Base-by-base conservation (phyloP, 2,329 filamentous ascomycete species). In the Fonsecaea pedrosoi region DNA sequence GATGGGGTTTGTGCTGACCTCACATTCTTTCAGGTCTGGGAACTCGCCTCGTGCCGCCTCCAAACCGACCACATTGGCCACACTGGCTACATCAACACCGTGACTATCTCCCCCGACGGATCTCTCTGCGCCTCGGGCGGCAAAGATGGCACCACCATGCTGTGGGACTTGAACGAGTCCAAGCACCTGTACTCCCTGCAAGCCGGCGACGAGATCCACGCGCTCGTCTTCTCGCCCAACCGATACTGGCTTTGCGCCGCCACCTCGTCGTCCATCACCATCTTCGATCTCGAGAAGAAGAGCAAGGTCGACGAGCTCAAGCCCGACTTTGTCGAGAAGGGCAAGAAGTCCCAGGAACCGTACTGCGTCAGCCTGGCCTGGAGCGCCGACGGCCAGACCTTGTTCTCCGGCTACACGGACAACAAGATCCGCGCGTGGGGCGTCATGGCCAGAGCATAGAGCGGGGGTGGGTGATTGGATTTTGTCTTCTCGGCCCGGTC, bases 261-360 rank as follows among this genome's bases (percentile, higher is more conserved):
- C 81, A 99, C 95, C 73, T 88, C 92, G 81, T 92, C 89, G 86
- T 93, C 89, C 89, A 98, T 99, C 89, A 97, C 97, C 89, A 98
- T 99, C 89, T 99, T 99, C 86, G 95, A 99, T 81, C 90, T 99
- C 76, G 95, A 99, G 92, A 99, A 99, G 94, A 99, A 99, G 94
- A 96, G 90, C 91, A 98, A 72, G 64, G 70, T 72, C 50, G 70
- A 72, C 32, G 95, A 98, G 90, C 90, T 99, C 83, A 97, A 96
- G 91, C 94, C 94, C 76, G 95, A 99, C 83, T 96, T 95, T 87
- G 87, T 93, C 80, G 88, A 93, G 81, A 90, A 93, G 81, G 92
- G 94, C 86, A 97, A 97, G 92, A 98, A 98, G 92, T 93, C 90
- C 89, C 90, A 94, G 81, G 94, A 97, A 85, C 95, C 95, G 77